These are phyloP conservation scores for Pythium chondricola DNA, from an alignment of 352 stramenopile genomes.

Conservation along the genomic window DNA sequence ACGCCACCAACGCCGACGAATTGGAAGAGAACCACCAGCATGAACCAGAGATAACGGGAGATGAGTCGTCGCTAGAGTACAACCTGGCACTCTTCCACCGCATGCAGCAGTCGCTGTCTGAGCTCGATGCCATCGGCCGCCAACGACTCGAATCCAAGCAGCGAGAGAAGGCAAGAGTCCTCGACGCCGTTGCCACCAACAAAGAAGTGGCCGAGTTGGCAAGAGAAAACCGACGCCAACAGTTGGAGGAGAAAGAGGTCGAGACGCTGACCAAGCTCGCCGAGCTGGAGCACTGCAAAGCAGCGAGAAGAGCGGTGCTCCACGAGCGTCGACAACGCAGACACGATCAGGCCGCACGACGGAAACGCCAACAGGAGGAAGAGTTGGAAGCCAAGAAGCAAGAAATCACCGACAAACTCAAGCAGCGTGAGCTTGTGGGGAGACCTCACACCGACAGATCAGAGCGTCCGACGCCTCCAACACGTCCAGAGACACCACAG, in stretches of 20 bases:
- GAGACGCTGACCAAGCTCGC: slow-evolving; percentile 1
- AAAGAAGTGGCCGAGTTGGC: slow-evolving; percentile 13
- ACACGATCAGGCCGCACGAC: slow-evolving; percentile 7
- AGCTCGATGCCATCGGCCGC: slow-evolving; percentile 30
- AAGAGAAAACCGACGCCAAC: neutral
- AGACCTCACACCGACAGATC: too few relatives aligned
- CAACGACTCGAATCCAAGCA: slow-evolving; percentile 29
- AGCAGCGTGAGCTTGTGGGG: slow-evolving; percentile 13
- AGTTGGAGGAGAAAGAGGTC: slow-evolving; percentile 11
- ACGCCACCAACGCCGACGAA: neutral
- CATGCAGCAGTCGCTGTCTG: slow-evolving; percentile 25
- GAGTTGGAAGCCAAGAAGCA: slow-evolving; percentile 21
- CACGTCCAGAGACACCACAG: neutral
- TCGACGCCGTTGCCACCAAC: slow-evolving; percentile 29
- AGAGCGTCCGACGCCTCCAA: slow-evolving; percentile 1
- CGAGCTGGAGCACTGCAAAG: slow-evolving; percentile 4
- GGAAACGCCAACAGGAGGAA: slow-evolving; percentile 8
- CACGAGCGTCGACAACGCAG: slow-evolving; percentile 3
- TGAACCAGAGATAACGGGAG: neutral
- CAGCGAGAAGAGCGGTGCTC: neutral
- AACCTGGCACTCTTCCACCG: slow-evolving; percentile 32
- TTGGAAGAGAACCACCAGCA: neutral
- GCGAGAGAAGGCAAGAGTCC: slow-evolving; percentile 18
- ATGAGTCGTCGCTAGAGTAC: slow-evolving; percentile 10
- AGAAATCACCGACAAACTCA: slow-evolving; percentile 17